phyloP scores from a whole-genome alignment of 371 early-diverging fungal species.

The Mucor irregularis region DNA sequence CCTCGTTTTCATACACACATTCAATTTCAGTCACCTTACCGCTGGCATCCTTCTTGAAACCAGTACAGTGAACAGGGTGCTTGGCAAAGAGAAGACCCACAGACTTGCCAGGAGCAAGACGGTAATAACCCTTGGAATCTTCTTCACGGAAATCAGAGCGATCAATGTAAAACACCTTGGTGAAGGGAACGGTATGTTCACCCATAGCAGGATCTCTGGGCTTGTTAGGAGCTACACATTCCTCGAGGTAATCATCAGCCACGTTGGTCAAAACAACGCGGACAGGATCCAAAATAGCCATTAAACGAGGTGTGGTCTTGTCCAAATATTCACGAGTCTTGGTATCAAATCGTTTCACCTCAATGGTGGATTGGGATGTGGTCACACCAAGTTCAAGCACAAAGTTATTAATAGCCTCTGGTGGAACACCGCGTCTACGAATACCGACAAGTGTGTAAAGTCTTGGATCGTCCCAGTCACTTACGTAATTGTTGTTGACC shows the following conservation, averaged over 20 bases:
- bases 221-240: constrained; percentile 83
- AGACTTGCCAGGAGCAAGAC: constrained; percentile 91
- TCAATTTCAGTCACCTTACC: constrained; percentile 81
- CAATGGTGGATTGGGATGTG: constrained; percentile 84
- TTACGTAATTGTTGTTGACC: constrained; percentile 78
- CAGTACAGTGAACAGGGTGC: constrained; percentile 82
- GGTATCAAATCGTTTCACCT: constrained; percentile 92
- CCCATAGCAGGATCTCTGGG: constrained; percentile 86
- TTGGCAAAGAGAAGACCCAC: constrained; percentile 92
- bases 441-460: constrained; percentile 97
- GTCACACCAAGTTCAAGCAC: constrained; percentile 95
- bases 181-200: constrained; percentile 84
- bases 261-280: constrained; percentile 88
- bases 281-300: constrained; percentile 90
- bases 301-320: constrained; percentile 88
- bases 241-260: constrained; percentile 73
- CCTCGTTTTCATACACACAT: constrained; percentile 77
- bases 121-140: constrained; percentile 91
- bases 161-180: constrained; percentile 92
- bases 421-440: constrained; percentile 98
- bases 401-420: constrained; percentile 98
- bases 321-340: constrained; percentile 95
- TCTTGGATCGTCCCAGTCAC: constrained; percentile 98
- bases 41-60: constrained; percentile 68
- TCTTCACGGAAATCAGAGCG: constrained; percentile 91